Percentiles rank a stretch among this genome's conserved stretches.
Conservation (phyloP, 345 rosid genomes). For the Citrus medica region DNA sequence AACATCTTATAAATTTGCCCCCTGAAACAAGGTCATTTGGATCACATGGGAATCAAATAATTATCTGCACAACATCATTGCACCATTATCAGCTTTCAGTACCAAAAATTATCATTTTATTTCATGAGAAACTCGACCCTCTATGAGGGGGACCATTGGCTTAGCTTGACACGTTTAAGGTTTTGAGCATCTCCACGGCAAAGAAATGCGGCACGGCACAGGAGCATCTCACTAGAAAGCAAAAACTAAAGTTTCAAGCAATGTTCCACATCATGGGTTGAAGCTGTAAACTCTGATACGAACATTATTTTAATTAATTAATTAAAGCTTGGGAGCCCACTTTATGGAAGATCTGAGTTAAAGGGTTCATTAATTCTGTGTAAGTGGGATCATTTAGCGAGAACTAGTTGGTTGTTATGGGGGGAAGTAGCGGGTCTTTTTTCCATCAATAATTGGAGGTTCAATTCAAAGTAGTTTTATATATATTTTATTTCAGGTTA, state of each 20-base stretch:
- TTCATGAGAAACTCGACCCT: constrained; percentile 22
- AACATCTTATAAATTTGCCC: constrained; percentile 30
- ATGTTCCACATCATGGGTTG: constrained; percentile 25
- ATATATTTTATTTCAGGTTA: constrained; percentile 26
- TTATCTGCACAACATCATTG: constrained; percentile 15
- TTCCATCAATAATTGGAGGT: constrained; percentile 49
- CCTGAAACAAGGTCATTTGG: constrained; percentile 31
- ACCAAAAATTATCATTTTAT: background rate
- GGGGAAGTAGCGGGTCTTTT: constrained; percentile 21
- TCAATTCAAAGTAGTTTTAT: constrained; percentile 14
- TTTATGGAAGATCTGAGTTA: constrained; percentile 18
- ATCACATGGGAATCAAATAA: constrained; percentile 25
- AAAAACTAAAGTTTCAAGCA: constrained; percentile 2
- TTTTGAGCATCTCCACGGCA: constrained; percentile 1
- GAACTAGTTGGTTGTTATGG: constrained; percentile 16
- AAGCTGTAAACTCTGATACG: constrained; percentile 12
- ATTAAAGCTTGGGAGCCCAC: constrained; percentile 8
- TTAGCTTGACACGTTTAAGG: constrained; percentile 10
- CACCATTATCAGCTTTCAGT: background rate
- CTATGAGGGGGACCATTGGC: constrained; percentile 34
- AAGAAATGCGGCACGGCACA: background rate
- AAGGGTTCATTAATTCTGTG: background rate
- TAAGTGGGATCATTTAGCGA: constrained; percentile 11
- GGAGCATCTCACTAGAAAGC: constrained; percentile 15
- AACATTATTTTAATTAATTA: too few relatives aligned